These are phyloP conservation scores for Mycosarcoma maydis DNA, from an alignment of 1,284 basidiomycete genomes.

Conservation along the genomic window DNA sequence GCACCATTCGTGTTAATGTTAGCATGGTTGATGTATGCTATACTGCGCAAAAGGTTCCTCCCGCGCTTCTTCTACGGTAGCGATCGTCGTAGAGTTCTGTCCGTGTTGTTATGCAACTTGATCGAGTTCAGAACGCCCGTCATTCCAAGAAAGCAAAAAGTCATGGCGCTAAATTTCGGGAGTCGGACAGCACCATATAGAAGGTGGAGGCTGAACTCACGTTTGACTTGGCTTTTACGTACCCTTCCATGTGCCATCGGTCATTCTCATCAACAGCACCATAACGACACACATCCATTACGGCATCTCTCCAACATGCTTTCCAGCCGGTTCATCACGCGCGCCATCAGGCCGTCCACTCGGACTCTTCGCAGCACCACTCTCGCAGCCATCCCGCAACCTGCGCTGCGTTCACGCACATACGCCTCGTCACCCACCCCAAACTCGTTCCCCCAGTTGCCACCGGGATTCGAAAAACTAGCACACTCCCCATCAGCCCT, in stretches of 20 bases:
- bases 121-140: too few species aligned
- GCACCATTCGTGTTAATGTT: conserved; percentile 4
- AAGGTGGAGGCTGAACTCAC: too few species aligned
- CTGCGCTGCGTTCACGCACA: background rate
- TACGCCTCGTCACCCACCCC: conserved; percentile 40
- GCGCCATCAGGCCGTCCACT: background rate
- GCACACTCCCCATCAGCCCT: conserved; percentile 49
- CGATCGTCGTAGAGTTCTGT: too few species aligned
- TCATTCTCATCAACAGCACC: too few species aligned
- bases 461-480: conserved; percentile 59
- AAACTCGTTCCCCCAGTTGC: conserved; percentile 38
- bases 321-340: conserved; percentile 1
- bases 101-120: too few species aligned
- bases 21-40: conserved; percentile 4
- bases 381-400: background rate
- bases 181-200: too few species aligned
- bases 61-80: too few species aligned
- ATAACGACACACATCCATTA: background rate
- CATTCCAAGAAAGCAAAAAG: too few species aligned
- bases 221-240: too few species aligned
- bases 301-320: conserved; percentile 4
- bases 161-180: too few species aligned
- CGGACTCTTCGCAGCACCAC: background rate
- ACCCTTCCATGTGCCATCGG: too few species aligned
- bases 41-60: too few species aligned